These are phyloP conservation scores for Naganishia kalamii DNA, from an alignment of 768 basidiomycete species.

Conservation along the genomic window DNA sequence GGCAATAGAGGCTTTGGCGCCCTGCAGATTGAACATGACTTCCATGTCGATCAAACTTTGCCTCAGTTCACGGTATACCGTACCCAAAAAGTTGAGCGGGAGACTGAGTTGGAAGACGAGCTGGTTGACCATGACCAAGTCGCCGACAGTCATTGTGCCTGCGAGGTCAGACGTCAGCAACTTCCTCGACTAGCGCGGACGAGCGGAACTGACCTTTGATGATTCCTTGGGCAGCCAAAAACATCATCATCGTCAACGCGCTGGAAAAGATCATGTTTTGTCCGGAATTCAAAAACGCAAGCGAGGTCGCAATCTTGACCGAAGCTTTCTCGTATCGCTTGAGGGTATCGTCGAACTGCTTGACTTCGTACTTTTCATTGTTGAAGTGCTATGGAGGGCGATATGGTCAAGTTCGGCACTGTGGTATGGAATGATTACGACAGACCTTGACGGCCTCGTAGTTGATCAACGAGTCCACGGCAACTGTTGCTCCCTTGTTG, in stretches of 20 bases:
- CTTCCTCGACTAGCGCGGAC: background rate
- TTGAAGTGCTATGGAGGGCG: slow-evolving; percentile 73
- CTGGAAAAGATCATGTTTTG: slow-evolving; percentile 94
- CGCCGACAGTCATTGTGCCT: slow-evolving; percentile 98
- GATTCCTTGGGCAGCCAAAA: slow-evolving; percentile 89
- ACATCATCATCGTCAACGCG: slow-evolving; percentile 90
- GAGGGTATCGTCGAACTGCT: slow-evolving; percentile 85
- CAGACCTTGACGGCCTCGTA: slow-evolving; percentile 95
- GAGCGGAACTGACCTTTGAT: slow-evolving; percentile 60
- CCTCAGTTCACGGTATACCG: slow-evolving; percentile 92
- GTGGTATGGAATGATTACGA: background rate
- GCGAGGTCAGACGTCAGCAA: slow-evolving; percentile 13
- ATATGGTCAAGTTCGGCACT: background rate
- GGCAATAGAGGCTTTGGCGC: slow-evolving; percentile 67
- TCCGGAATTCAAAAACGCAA: slow-evolving; percentile 89
- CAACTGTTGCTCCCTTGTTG: slow-evolving; percentile 87
- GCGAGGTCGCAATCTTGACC: slow-evolving; percentile 86
- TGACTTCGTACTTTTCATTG: slow-evolving; percentile 85
- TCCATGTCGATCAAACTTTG: slow-evolving; percentile 98
- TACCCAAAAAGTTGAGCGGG: slow-evolving; percentile 90
- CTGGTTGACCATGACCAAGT: slow-evolving; percentile 98
- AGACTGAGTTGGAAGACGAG: slow-evolving; percentile 94
- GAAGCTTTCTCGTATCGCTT: slow-evolving; percentile 82
- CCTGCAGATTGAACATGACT: slow-evolving; percentile 79
- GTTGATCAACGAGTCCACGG: slow-evolving; percentile 93